A percentile compares a stretch with the other conserved stretches of the same genome.
These are phyloP conservation scores for Mallotus repandus DNA, from an alignment of 441 rosid species.

Conservation along the genomic window DNA sequence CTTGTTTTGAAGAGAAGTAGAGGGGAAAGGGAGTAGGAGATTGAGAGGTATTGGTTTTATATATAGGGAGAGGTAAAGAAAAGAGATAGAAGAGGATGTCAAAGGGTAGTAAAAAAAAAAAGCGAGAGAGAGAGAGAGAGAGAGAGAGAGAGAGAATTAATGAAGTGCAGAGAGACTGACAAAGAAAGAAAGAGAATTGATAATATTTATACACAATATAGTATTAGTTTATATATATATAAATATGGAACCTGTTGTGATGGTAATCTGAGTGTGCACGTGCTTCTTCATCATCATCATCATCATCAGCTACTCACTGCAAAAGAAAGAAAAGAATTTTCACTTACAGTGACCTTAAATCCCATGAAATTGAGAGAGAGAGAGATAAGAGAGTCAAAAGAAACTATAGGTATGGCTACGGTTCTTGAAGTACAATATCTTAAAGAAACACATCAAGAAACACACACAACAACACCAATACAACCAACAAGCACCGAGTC, in stretches of 20 bases:
- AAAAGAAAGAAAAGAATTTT: slow-evolving; percentile 36
- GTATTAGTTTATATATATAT: slow-evolving; percentile 22
- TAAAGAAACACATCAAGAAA: neutral
- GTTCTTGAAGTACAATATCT: neutral
- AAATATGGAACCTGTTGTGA: slow-evolving; percentile 53
- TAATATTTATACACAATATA: slow-evolving; percentile 7
- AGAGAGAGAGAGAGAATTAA: slow-evolving; percentile 27
- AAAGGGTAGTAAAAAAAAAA: slow-evolving; percentile 29
- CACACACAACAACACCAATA: slow-evolving; percentile 12
- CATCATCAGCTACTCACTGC: slow-evolving; percentile 30
- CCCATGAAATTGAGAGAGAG: slow-evolving; percentile 21
- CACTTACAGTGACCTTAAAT: slow-evolving; percentile 31
- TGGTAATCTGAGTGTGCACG: slow-evolving; percentile 65
- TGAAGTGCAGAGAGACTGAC: slow-evolving; percentile 5
- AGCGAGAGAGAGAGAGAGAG: slow-evolving; percentile 34
- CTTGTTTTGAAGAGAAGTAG: slow-evolving; percentile 8
- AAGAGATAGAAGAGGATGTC: slow-evolving; percentile 13
- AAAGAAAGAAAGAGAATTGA: slow-evolving; percentile 27
- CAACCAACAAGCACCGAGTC: slow-evolving; percentile 13
- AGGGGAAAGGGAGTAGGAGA: slow-evolving; percentile 18
- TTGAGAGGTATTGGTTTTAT: slow-evolving; percentile 4
- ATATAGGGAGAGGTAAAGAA: neutral
- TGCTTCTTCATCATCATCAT: slow-evolving; percentile 65
- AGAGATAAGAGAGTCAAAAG: slow-evolving; percentile 10
- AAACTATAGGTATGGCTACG: slow-evolving; percentile 8